These are phyloP conservation scores for Lepidium didymum DNA, from an alignment of 345 rosid genomes.

Conservation along the genomic window DNA sequence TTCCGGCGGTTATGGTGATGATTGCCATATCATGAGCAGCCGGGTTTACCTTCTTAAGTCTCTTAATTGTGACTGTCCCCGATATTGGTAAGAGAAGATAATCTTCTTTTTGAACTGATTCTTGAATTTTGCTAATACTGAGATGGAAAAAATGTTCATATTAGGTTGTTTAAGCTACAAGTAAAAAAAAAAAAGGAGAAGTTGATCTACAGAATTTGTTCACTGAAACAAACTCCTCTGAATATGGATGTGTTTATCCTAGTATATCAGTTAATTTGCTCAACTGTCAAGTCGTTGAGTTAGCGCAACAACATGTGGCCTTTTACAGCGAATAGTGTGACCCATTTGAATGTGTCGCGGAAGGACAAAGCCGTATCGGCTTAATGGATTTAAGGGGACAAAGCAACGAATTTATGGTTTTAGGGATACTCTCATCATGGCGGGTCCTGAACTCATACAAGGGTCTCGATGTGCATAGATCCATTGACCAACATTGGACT, in stretches of 20 bases:
- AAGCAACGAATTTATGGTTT: not conserved
- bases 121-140: not conserved
- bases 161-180: constrained; percentile 10
- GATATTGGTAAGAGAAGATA: not conserved
- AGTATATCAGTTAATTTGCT: constrained; percentile 2
- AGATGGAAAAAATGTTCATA: not conserved
- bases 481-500: constrained; percentile 12
- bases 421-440: not conserved
- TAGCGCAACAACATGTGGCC: constrained; percentile 14
- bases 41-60: constrained; percentile 12
- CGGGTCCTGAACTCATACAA: not conserved
- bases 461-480: not conserved
- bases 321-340: not conserved
- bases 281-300: not conserved
- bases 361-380: not conserved
- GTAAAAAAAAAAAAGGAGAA: constrained; percentile 2
- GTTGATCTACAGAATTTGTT: not conserved
- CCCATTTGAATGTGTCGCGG: not conserved
- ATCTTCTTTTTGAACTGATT: not conserved
- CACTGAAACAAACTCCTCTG: not conserved
- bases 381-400: not conserved
- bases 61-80: not conserved
- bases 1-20: not conserved
- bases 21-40: not conserved
- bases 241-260: not conserved